These are phyloP conservation scores for Boletus subparvulus DNA, from an alignment of 768 basidiomycete species.

Conservation along the genomic window DNA sequence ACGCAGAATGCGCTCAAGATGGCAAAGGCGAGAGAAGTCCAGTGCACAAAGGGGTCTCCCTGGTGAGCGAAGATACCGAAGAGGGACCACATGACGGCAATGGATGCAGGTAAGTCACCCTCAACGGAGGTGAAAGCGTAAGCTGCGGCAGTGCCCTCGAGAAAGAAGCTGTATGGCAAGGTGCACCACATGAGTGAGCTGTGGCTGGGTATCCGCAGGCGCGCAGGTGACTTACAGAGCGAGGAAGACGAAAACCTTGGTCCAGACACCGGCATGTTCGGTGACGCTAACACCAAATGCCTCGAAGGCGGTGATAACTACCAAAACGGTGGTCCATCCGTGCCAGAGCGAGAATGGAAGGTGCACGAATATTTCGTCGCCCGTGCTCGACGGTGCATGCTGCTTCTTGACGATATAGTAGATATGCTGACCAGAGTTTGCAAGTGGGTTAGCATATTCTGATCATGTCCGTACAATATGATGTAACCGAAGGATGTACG, in stretches of 20 bases:
- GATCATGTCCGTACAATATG: conserved; percentile 6
- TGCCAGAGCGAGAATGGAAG: conserved; percentile 96
- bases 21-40: conserved; percentile 82
- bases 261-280: conserved; percentile 78
- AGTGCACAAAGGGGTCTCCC: conserved; percentile 74
- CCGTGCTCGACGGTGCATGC: conserved; percentile 58
- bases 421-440: conserved; percentile 57
- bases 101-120: conserved; percentile 89
- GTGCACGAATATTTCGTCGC: conserved; percentile 89
- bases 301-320: conserved; percentile 80
- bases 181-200: conserved; percentile 7
- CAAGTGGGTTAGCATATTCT: conserved; percentile 12
- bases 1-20: conserved; percentile 85
- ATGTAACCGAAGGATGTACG: conserved; percentile 1
- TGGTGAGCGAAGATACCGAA: conserved; percentile 90
- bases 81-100: conserved; percentile 91
- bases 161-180: conserved; percentile 65
- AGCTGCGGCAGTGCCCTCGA: conserved; percentile 87
- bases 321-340: conserved; percentile 86
- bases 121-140: conserved; percentile 90
- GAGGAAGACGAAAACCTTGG: conserved; percentile 94
- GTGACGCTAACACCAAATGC: conserved; percentile 81
- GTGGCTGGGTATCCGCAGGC: not conserved
- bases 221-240: conserved; percentile 55
- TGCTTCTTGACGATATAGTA: conserved; percentile 94